Evolutionary conservation across 2,329 filamentous ascomycete species (phyloP).

Genomic region (Dothistroma septosporum): DNA sequence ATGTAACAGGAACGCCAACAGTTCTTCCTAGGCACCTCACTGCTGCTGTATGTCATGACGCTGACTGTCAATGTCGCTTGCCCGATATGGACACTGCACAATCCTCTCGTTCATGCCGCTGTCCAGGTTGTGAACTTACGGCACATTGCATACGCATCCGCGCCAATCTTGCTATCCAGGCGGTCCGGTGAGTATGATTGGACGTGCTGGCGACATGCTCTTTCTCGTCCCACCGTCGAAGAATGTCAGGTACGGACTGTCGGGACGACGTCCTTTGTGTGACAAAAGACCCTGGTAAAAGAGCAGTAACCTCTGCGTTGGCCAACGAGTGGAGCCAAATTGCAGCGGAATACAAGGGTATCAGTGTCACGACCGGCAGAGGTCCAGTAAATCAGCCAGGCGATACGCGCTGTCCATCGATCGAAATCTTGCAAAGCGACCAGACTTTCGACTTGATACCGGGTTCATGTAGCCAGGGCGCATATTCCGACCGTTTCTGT

Average conservation of each 20-base stretch:
- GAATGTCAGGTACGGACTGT: constrained; percentile 4
- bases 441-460: background rate
- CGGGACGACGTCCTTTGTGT: background rate
- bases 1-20: constrained; percentile 12
- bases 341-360: background rate
- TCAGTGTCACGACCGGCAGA: background rate
- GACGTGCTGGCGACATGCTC: background rate
- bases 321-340: constrained; percentile 2
- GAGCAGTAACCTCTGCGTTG: constrained; percentile 1
- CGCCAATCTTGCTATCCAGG: constrained; percentile 1
- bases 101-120: constrained; percentile 4
- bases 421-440: constrained; percentile 3
- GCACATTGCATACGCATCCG: constrained; percentile 6
- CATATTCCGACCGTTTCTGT: constrained; percentile 4
- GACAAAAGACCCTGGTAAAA: background rate
- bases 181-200: constrained; percentile 5
- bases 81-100: background rate
- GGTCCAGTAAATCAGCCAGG: constrained; percentile 1
- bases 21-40: background rate
- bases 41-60: background rate
- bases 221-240: background rate
- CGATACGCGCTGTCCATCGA: constrained; percentile 5
- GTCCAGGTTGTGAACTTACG: constrained; percentile 1
- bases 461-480: constrained; percentile 1
- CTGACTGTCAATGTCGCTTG: background rate